phyloP scores from a whole-genome alignment of 805 yeast species.

The Komagataella ulmi region DNA sequence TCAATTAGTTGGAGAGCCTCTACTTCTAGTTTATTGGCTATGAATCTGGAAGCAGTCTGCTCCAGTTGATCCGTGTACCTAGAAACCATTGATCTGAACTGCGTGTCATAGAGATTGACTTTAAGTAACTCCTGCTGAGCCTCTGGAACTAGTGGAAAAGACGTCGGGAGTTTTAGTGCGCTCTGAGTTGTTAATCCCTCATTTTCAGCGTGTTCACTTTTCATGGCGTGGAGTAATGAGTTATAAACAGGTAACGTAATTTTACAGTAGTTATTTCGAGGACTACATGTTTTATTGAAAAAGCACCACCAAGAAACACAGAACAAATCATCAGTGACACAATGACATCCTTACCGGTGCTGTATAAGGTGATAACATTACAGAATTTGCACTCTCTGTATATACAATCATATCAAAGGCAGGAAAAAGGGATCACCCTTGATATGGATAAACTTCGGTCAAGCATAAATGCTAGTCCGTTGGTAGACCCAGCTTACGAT shows the following conservation, averaged over 20 bases:
- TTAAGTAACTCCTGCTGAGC: background rate
- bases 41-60: background rate
- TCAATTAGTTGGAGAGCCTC: background rate
- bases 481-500: constrained; percentile 21
- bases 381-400: constrained; percentile 22
- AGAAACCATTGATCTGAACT: background rate
- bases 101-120: background rate
- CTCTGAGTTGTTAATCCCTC: background rate
- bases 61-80: background rate
- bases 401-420: constrained; percentile 16
- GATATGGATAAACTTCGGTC: constrained; percentile 20
- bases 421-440: constrained; percentile 18
- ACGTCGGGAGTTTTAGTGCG: background rate
- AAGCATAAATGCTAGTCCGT: constrained; percentile 22
- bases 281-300: constrained; percentile 6
- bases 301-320: constrained; percentile 2
- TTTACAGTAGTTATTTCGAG: constrained; percentile 10
- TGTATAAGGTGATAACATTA: constrained; percentile 21
- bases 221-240: background rate
- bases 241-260: constrained; percentile 1
- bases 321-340: background rate
- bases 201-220: background rate
- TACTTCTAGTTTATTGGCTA: background rate
- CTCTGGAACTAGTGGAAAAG: background rate
- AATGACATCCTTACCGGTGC: constrained; percentile 13